A percentile compares a stretch with the other conserved stretches of the same genome.
These are phyloP conservation scores for Actinomortierella ambigua DNA, from an alignment of 371 early-diverging fungal genomes.

Conservation along the genomic window DNA sequence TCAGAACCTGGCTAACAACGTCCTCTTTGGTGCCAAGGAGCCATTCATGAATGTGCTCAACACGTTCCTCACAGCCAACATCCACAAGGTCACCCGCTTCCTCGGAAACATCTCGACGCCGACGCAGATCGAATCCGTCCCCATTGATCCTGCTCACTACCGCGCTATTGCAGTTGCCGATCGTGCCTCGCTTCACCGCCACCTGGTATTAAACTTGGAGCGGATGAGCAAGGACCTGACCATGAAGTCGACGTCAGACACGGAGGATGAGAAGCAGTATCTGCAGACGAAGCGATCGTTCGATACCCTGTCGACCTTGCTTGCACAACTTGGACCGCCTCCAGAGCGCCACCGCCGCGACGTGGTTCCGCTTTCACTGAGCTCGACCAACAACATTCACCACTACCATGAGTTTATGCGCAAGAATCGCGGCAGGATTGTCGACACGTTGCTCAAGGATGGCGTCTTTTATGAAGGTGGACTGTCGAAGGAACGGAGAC, in stretches of 20 bases:
- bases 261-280: conserved; percentile 47
- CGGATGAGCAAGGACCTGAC: conserved; percentile 69
- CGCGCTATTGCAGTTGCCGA: conserved; percentile 65
- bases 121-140: conserved; percentile 32
- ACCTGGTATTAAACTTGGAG: conserved; percentile 74
- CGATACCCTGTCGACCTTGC: conserved; percentile 77
- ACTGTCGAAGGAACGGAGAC: conserved; percentile 74
- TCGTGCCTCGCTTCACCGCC: conserved; percentile 66
- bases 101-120: conserved; percentile 61
- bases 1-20: conserved; percentile 94
- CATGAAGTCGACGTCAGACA: conserved; percentile 33
- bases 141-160: conserved; percentile 46
- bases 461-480: conserved; percentile 84
- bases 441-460: conserved; percentile 67
- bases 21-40: conserved; percentile 93
- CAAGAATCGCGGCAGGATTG: conserved; percentile 70
- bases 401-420: conserved; percentile 82
- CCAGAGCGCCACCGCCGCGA: conserved; percentile 61
- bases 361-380: conserved; percentile 53
- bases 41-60: conserved; percentile 89
- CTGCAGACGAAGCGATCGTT: conserved; percentile 56
- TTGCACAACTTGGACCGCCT: conserved; percentile 88
- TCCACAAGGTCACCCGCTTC: conserved; percentile 67
- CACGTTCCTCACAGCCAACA: conserved; percentile 78
- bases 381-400: conserved; percentile 59